phyloP scores from a whole-genome alignment of 768 basidiomycete species.

The Boletus insuetus region DNA sequence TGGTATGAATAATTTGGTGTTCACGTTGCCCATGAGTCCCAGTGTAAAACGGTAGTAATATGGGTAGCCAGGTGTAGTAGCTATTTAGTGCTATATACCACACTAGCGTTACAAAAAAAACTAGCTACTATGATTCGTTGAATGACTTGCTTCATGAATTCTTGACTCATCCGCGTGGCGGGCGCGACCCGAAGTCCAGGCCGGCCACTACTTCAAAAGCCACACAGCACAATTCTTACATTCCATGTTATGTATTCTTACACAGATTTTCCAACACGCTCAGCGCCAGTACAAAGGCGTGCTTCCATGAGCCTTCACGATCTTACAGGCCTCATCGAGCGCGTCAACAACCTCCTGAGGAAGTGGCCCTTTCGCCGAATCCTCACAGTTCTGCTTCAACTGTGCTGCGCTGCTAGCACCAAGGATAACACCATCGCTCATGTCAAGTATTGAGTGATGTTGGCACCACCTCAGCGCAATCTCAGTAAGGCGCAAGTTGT shows the following conservation, averaged over 20 bases:
- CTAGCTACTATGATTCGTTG: too few relatives aligned
- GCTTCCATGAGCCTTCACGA: constrained; percentile 36
- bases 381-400: constrained; percentile 42
- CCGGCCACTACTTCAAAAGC: too few relatives aligned
- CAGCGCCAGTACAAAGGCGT: constrained; percentile 39
- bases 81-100: too few relatives aligned
- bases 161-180: too few relatives aligned
- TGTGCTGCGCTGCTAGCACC: constrained; percentile 48
- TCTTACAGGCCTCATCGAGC: constrained; percentile 47
- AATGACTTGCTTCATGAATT: too few relatives aligned
- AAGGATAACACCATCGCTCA: constrained; percentile 45
- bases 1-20: too few relatives aligned
- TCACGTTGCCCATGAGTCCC: too few relatives aligned
- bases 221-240: too few relatives aligned
- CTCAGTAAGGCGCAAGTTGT: constrained; percentile 48
- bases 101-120: too few relatives aligned
- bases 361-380: constrained; percentile 52
- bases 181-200: too few relatives aligned
- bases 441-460: constrained; percentile 48
- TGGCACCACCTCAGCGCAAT: constrained; percentile 62
- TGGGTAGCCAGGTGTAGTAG: too few relatives aligned
- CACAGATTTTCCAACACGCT: background rate
- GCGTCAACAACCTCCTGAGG: constrained; percentile 50
- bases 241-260: background rate
- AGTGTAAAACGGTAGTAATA: too few relatives aligned